A percentile compares a stretch with the other conserved stretches of the same genome.
Conservation (phyloP, 805 yeast genomes). For the Saccharomycopsis selenospora region DNA sequence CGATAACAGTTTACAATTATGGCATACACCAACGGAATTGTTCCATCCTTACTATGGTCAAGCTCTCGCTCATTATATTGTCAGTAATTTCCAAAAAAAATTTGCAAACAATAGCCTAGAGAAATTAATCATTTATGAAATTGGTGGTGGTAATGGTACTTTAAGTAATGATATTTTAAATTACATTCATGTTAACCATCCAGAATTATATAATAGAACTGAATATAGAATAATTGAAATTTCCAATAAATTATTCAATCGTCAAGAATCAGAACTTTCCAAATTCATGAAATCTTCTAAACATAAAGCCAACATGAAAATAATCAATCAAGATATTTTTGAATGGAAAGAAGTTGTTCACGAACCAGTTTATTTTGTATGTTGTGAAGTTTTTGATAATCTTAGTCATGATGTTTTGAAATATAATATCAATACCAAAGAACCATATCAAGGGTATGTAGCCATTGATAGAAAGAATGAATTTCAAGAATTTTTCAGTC, state of each 20-base stretch:
- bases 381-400: slow-evolving; percentile 78
- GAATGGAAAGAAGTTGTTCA: slow-evolving; percentile 57
- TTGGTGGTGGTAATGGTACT: slow-evolving; percentile 90
- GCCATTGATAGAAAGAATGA: slow-evolving; percentile 67
- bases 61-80: slow-evolving; percentile 72
- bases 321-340: slow-evolving; percentile 68
- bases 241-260: slow-evolving; percentile 50
- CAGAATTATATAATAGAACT: slow-evolving; percentile 65
- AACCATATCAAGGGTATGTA: slow-evolving; percentile 74
- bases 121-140: slow-evolving; percentile 62
- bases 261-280: slow-evolving; percentile 36
- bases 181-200: slow-evolving; percentile 52
- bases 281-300: slow-evolving; percentile 26
- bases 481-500: slow-evolving; percentile 63
- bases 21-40: slow-evolving; percentile 89
- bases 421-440: slow-evolving; percentile 58
- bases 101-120: slow-evolving; percentile 42
- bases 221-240: slow-evolving; percentile 70
- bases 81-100: slow-evolving; percentile 63
- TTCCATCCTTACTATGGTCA: slow-evolving; percentile 82
- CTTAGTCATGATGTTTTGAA: slow-evolving; percentile 76
- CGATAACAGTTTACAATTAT: slow-evolving; percentile 44
- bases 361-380: slow-evolving; percentile 71
- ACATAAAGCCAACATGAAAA: slow-evolving; percentile 50
- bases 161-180: slow-evolving; percentile 69